Evolutionary conservation across 768 basidiomycete genomes (phyloP), one percentile per base, ranked within the genome.

Genomic region (Tylopilus sp.): DNA sequence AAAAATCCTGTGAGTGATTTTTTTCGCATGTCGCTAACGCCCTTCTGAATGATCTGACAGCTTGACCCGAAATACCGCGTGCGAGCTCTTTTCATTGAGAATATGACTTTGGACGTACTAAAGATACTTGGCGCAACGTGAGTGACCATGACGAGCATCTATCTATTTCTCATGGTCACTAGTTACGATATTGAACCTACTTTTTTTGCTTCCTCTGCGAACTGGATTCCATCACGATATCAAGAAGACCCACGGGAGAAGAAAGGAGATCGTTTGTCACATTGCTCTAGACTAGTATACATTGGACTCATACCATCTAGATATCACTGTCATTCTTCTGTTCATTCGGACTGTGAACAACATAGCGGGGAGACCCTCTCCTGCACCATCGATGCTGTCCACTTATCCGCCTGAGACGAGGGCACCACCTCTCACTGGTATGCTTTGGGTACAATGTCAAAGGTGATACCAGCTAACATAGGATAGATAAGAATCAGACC

Each of bases 161-260:
- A 20, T 45, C 11, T 11, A 2, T 2, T 45, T 18, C 45, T 67
- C 36, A 51, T 48, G 33, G 30, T 11, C 13, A 25, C 6, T 36
- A 76, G 75, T 36, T 75, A 70, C 43, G 58, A 71, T 45, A 68
- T 75, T 22, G 73, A 76, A 50, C 73, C 75, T 0, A 74, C 75
- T 56, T 76, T 73, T 58, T 76, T 73, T 46, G 70, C 74, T 13
- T 75, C 72, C 0, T 75, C 75, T 0, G 50, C 72, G 17, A 73
- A 74, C 49, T 70, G 71, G 66, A 75, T 74, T 41, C 73, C 75
- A 2, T 71, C 73, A 0, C 70, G 74, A 30, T 76, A 72, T 48
- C 73, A 75, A 52, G 75, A 75, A 50, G 55, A 68, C 28, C 53
- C 61, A 12, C 51, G 51, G 1, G 43, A 39, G 3, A 59, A 48